These are phyloP conservation scores for Thamnidium elegans DNA, from an alignment of 192 early-diverging fungal species.

Conservation along the genomic window DNA sequence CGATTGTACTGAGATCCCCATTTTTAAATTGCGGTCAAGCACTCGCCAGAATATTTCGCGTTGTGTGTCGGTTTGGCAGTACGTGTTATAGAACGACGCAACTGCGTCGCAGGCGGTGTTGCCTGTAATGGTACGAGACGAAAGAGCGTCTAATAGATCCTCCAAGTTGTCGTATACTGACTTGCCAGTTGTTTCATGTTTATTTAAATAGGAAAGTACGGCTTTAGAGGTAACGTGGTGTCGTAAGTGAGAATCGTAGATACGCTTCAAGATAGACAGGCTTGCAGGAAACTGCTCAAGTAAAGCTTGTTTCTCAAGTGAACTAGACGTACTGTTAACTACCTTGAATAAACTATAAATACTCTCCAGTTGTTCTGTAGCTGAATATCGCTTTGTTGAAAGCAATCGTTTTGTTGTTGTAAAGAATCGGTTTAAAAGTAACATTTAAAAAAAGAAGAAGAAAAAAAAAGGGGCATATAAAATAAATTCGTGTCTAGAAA, in stretches of 20 bases:
- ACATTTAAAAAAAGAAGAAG: neutral
- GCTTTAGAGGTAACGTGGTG: slow-evolving; percentile 17
- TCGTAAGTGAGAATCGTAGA: slow-evolving; percentile 26
- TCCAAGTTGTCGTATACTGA: neutral
- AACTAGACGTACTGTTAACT: slow-evolving; percentile 27
- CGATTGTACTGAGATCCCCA: slow-evolving; percentile 26
- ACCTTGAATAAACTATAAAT: slow-evolving; percentile 4
- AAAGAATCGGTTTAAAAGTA: slow-evolving; percentile 1
- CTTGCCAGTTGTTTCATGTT: neutral
- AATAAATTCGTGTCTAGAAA: neutral
- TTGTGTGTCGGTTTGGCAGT: slow-evolving; percentile 19
- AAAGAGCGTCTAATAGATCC: slow-evolving; percentile 21
- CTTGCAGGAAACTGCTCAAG: slow-evolving; percentile 11
- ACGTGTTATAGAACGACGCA: neutral
- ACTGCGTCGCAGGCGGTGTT: slow-evolving; percentile 19
- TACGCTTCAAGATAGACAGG: slow-evolving; percentile 23
- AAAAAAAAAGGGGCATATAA: neutral
- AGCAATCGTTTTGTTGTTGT: neutral
- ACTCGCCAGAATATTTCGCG: slow-evolving; percentile 32
- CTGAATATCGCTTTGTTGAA: neutral
- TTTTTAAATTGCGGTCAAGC: slow-evolving; percentile 34
- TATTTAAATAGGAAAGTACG: slow-evolving; percentile 2
- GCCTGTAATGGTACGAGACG: slow-evolving; percentile 23
- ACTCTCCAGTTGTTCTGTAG: slow-evolving; percentile 5
- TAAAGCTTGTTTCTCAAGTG: slow-evolving; percentile 21